Conservation (phyloP, 1,284 basidiomycete genomes). For the Trichosporon coremiiforme region DNA sequence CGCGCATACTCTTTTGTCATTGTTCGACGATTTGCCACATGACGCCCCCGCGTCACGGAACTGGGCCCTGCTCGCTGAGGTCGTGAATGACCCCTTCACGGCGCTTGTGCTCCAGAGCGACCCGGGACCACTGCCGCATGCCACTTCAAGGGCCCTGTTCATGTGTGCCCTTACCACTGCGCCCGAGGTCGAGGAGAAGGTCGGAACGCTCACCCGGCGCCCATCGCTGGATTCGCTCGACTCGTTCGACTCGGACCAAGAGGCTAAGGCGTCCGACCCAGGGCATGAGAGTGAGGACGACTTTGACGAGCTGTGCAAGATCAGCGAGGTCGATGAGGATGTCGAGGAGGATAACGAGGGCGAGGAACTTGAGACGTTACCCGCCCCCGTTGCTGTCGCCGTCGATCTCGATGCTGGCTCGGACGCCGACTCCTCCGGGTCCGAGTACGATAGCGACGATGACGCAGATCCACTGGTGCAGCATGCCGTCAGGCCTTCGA, state of each 20-base stretch:
- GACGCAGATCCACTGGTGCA: not conserved
- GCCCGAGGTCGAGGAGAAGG: not conserved
- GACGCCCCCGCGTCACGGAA: not conserved
- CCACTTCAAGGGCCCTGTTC: not conserved
- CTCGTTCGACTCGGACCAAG: not conserved
- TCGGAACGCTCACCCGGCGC: not conserved
- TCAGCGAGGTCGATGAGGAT: not conserved
- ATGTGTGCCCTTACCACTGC: slow-evolving; percentile 2
- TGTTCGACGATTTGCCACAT: slow-evolving; percentile 11
- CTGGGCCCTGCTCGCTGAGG: not conserved
- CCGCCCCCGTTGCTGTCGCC: not conserved
- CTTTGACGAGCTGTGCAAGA: not conserved
- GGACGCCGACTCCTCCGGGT: not conserved
- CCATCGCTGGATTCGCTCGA: not conserved
- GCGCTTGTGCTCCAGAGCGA: slow-evolving; percentile 5
- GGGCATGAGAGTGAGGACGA: not conserved
- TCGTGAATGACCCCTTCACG: slow-evolving; percentile 13
- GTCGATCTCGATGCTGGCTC: not conserved
- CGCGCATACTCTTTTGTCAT: not conserved
- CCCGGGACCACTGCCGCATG: not conserved
- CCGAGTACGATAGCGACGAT: not conserved
- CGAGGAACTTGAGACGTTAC: not conserved
- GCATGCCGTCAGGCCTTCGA: not conserved
- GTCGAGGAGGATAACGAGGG: not conserved
- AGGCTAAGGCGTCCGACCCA: not conserved